Conservation (phyloP, 345 rosid species). For the Eucalyptus polybractea region DNA sequence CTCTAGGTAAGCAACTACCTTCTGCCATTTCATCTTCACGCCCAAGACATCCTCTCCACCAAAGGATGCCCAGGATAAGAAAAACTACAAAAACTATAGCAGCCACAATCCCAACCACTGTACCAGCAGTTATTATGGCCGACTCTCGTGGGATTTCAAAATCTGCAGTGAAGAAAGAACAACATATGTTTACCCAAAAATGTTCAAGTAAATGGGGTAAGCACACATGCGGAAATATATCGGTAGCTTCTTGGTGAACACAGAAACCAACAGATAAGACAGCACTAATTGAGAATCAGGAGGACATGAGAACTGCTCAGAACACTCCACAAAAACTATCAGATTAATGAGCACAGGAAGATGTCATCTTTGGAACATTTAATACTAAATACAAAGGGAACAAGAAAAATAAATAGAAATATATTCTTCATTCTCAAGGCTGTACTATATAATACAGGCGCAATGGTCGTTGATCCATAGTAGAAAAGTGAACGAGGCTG, state of each 20-base stretch:
- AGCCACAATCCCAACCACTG: not conserved
- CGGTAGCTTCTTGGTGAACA: not conserved
- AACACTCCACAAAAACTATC: not conserved
- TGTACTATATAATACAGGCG: not conserved
- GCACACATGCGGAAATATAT: not conserved
- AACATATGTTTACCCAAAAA: not conserved
- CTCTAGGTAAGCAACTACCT: not conserved
- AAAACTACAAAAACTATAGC: not conserved
- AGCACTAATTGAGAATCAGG: not conserved
- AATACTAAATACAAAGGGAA: not conserved
- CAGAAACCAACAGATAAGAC: not conserved
- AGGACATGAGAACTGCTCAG: not conserved
- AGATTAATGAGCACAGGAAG: not conserved
- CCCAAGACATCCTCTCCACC: not conserved
- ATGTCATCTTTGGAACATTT: not conserved
- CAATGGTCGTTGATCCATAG: not conserved
- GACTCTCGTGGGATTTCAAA: not conserved
- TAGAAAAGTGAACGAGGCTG: not conserved
- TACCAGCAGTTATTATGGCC: not conserved
- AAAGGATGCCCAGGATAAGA: not conserved
- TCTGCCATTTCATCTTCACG: not conserved
- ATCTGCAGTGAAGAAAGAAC: not conserved
- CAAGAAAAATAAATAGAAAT: not conserved
- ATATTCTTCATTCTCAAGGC: not conserved
- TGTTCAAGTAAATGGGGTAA: not conserved